phyloP scores from a whole-genome alignment of 2,329 filamentous ascomycete genomes.

The Metarhizium guizhouense region DNA sequence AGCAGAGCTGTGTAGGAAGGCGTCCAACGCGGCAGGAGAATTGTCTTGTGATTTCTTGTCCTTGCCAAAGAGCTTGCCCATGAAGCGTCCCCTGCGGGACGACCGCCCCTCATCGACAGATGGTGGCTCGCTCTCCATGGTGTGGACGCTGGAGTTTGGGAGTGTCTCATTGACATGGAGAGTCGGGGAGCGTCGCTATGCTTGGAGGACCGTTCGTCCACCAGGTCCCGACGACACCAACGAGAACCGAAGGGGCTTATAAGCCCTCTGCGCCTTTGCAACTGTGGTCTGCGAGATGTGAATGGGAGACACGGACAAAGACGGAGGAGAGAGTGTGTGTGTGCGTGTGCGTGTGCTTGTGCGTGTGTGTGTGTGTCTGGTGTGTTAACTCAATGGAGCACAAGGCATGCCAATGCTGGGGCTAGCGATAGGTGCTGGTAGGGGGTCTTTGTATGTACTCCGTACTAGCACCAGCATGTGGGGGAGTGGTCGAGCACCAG shows the following conservation, averaged over 20 bases:
- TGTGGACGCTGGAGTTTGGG: slow-evolving; percentile 12
- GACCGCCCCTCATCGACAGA: slow-evolving; percentile 29
- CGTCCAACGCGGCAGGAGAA: slow-evolving; percentile 41
- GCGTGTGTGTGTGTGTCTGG: not conserved
- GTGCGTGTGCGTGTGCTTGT: not conserved
- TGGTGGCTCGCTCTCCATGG: slow-evolving; percentile 38
- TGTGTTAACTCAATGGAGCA: not conserved
- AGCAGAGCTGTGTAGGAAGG: slow-evolving; percentile 48
- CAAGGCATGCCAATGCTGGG: not conserved
- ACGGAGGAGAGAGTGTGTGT: not conserved
- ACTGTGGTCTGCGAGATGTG: not conserved
- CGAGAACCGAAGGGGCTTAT: not conserved
- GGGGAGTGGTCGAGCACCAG: not conserved
- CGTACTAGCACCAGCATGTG: not conserved
- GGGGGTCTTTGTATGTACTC: not conserved
- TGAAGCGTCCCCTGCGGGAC: slow-evolving; percentile 46
- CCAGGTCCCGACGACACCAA: not conserved
- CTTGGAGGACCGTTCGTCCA: not conserved
- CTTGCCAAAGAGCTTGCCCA: slow-evolving; percentile 53
- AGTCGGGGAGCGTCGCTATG: not conserved
- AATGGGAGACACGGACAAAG: not conserved
- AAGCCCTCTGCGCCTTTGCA: not conserved
- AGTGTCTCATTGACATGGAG: slow-evolving; percentile 21
- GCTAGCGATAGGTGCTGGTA: not conserved
- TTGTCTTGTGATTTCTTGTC: slow-evolving; percentile 25